phyloP scores from a whole-genome alignment of 179 eudicot genomes.

The Nepenthes alata region DNA sequence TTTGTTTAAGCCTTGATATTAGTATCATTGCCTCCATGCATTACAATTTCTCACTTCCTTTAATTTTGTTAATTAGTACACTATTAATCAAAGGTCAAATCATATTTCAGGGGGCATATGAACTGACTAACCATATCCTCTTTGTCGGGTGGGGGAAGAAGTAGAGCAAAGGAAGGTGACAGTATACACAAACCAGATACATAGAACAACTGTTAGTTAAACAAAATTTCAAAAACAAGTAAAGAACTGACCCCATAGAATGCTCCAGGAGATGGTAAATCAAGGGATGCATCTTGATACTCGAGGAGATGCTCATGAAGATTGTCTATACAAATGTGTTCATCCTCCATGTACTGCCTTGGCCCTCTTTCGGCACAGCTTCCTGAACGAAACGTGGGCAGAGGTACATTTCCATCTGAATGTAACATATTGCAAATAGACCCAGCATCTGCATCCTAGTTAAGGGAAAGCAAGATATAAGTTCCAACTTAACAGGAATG shows the following conservation, averaged over 20 bases:
- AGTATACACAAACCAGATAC: no score
- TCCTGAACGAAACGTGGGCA: slow-evolving; percentile 71
- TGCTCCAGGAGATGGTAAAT: slow-evolving; percentile 62
- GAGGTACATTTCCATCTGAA: slow-evolving; percentile 29
- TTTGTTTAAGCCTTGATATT: no score
- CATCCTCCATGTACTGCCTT: slow-evolving; percentile 82
- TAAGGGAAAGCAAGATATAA: slow-evolving; percentile 2
- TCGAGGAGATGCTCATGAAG: slow-evolving; percentile 30
- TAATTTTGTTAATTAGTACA: no score
- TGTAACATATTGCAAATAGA: slow-evolving; percentile 27
- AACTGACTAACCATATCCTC: no score
- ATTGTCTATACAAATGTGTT: slow-evolving; percentile 69
- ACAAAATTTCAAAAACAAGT: background rate
- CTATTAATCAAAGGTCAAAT: no score
- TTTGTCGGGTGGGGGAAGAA: no score
- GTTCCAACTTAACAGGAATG: background rate
- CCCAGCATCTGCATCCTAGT: slow-evolving; percentile 41
- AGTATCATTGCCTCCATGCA: no score
- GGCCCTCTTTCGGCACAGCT: slow-evolving; percentile 91
- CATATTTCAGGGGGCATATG: no score
- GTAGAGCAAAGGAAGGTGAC: background rate
- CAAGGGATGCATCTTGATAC: slow-evolving; percentile 16
- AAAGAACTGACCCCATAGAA: slow-evolving; percentile 66
- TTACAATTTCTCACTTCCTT: no score
- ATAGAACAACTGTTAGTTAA: no score